Base-by-base conservation (phyloP, 805 yeast genomes). In the Candida hungchunana region DNA sequence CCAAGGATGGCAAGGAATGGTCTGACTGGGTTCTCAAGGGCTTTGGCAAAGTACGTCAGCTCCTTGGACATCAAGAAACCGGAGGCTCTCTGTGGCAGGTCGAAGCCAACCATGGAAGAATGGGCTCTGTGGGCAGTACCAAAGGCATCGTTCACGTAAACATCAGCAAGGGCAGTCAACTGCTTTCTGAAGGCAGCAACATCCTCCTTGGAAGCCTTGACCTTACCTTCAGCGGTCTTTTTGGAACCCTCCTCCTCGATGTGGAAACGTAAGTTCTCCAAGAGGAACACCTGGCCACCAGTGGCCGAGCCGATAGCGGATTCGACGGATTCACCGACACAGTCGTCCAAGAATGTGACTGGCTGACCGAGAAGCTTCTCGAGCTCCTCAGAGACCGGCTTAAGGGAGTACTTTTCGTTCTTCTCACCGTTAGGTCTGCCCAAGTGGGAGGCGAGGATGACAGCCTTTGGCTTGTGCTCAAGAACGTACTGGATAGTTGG, bases 41-140 rank as follows among this genome's bases (percentile, higher is more conserved):
- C 98, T 78, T 89, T 90, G 57, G 97, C 95, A 65, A 93, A 93
- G 80, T 84, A 93, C 63, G 81, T 80, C 66, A 93, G 82, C 73
- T 93, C 99, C 78, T 93, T 93, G 63, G 89, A 82, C 85, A 93
- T 82, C 59, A 93, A 74, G 95, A 90, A 94, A 67, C 99, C 99
- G 50, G 97, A 83, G 57, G 97, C 99, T 71, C 93, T 84, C 72
- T 87, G 89, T 48, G 94, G 89, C 57, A 87, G 77, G 55, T 90
- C 89, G 56, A 93, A 75, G 62, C 99, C 99, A 58, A 93, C 99
- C 89, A 93, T 90, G 32, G 98, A 93, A 37, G 97, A 88, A 76
- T 93, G 98, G 47, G 98, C 98, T 77, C 98, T 87, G 83, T 93
- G 99, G 40, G 97, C 97, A 47, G 98, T 93, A 66, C 98, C 98